These are phyloP conservation scores for Aquilaria agallochum DNA, from an alignment of 441 rosid genomes.

Conservation along the genomic window DNA sequence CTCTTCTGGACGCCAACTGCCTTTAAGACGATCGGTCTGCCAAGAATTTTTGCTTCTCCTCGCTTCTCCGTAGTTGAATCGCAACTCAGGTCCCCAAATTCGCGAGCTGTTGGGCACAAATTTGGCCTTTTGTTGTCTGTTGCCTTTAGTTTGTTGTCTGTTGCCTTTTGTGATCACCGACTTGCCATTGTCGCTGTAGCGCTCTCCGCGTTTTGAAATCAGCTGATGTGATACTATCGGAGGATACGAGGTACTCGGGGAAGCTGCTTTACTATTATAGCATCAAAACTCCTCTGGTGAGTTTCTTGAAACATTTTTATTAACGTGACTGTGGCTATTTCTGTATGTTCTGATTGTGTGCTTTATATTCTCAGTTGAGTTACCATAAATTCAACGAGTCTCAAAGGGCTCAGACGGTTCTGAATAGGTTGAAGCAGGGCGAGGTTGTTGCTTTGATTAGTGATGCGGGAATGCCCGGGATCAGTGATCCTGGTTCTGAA, in stretches of 20 bases:
- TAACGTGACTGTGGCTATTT: not conserved
- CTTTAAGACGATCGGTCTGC: conserved; percentile 21
- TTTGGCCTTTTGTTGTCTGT: not conserved
- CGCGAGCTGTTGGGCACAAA: conserved; percentile 19
- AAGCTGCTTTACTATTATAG: conserved; percentile 75
- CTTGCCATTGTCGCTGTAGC: conserved; percentile 37
- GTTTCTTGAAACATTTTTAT: conserved; percentile 22
- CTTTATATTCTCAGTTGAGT: conserved; percentile 79
- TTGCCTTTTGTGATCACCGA: not conserved
- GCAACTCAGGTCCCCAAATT: conserved; percentile 6
- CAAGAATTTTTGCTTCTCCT: conserved; percentile 17
- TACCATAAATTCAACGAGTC: conserved; percentile 93
- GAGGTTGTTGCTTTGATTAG: conserved; percentile 78
- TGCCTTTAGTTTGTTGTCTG: not conserved
- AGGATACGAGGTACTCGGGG: conserved; percentile 91
- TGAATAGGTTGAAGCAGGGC: conserved; percentile 70
- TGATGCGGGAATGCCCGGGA: conserved; percentile 90
- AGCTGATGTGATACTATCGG: conserved; percentile 80
- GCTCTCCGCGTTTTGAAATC: conserved; percentile 86
- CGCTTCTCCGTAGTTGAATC: conserved; percentile 16
- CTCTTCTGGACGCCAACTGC: conserved; percentile 19
- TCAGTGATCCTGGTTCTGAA: conserved; percentile 87
- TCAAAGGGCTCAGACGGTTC: conserved; percentile 65
- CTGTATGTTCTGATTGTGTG: conserved; percentile 29
- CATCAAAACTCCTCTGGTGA: conserved; percentile 76